phyloP scores from a whole-genome alignment of 306 rosid species.

The Fragaria nilgerrensis region DNA sequence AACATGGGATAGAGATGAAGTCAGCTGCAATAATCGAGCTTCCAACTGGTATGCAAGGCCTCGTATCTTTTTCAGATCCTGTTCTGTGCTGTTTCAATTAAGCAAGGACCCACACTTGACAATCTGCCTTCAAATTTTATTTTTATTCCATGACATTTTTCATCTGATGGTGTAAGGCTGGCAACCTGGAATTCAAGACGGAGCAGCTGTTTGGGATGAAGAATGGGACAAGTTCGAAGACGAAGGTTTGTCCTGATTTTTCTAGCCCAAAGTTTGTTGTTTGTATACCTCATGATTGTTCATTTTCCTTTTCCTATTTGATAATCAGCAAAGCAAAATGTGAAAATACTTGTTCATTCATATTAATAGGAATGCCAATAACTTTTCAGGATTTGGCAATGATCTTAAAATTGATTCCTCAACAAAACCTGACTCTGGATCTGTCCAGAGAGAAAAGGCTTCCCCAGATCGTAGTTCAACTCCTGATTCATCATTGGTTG shows the following conservation, averaged over 20 bases:
- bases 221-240: slow-evolving; percentile 99
- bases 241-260: slow-evolving; percentile 56
- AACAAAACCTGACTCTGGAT: slow-evolving; percentile 42
- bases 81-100: neutral
- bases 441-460: slow-evolving; percentile 44
- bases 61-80: neutral
- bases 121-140: slow-evolving; percentile 2
- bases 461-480: slow-evolving; percentile 49
- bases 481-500: slow-evolving; percentile 45
- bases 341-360: slow-evolving; percentile 7
- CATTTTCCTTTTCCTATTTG: neutral
- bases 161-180: slow-evolving; percentile 59
- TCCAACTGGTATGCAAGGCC: slow-evolving; percentile 57
- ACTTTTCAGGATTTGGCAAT: slow-evolving; percentile 72
- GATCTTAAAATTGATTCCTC: slow-evolving; percentile 54
- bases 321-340: neutral
- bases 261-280: neutral
- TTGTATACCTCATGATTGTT: neutral
- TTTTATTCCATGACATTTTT: slow-evolving; percentile 23
- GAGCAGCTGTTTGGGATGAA: slow-evolving; percentile 91
- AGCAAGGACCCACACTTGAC: neutral
- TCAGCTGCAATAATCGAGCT: slow-evolving; percentile 71
- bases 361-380: neutral
- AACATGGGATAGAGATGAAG: slow-evolving; percentile 71
- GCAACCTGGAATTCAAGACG: slow-evolving; percentile 87